Conservation (phyloP, 257 asterid species). For the Handroanthus guayacan region DNA sequence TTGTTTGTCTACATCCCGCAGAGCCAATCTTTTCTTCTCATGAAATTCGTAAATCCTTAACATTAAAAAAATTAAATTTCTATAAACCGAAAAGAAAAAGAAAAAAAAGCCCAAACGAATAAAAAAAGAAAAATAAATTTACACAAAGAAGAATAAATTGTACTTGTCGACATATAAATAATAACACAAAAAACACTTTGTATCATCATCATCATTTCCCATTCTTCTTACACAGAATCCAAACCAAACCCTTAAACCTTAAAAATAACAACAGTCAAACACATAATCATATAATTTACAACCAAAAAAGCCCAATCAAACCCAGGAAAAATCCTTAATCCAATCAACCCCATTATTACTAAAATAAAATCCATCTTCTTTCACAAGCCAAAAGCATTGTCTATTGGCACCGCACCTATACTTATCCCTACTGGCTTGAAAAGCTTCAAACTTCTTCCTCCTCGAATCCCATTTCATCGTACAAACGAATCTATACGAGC, state of each 20-base stretch:
- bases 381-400: conserved; percentile 58
- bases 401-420: conserved; percentile 41
- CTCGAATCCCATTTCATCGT: conserved; percentile 50
- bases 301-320: neutral
- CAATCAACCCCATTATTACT: conserved; percentile 49
- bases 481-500: conserved; percentile 41
- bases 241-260: neutral
- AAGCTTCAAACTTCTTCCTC: conserved; percentile 50
- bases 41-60: no score
- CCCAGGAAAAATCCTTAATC: conserved; percentile 48
- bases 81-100: no score
- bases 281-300: neutral
- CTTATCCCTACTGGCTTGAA: conserved; percentile 40
- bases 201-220: neutral
- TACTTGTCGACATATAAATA: no score
- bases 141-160: neutral
- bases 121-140: no score
- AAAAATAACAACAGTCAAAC: neutral
- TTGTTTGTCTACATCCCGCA: no score
- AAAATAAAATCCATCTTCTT: conserved; percentile 60
- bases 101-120: no score
- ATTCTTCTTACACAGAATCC: neutral
- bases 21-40: no score
- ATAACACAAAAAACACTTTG: neutral
- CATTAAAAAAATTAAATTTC: no score